Evolutionary conservation across 371 early-diverging fungal species (phyloP).

Genomic region (Mortierella sp.): DNA sequence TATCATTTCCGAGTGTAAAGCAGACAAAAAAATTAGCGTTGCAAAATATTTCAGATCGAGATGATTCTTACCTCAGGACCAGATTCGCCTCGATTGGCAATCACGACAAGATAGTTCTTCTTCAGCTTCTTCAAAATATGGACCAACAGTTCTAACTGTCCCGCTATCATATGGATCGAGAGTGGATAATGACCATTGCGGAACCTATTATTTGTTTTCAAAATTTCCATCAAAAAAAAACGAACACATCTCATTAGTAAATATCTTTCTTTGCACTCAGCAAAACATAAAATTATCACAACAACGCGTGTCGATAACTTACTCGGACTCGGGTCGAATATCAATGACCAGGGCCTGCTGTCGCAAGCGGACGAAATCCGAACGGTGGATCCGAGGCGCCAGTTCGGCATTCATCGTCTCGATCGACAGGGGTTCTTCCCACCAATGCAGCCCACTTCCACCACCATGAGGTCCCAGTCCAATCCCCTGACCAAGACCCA

Average conservation of each 20-base stretch:
- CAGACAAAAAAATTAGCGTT: slow-evolving; percentile 2
- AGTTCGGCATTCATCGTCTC: slow-evolving; percentile 69
- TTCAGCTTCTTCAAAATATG: slow-evolving; percentile 66
- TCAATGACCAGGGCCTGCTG: slow-evolving; percentile 71
- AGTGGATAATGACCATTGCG: slow-evolving; percentile 68
- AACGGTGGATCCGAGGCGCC: slow-evolving; percentile 68
- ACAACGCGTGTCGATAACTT: slow-evolving; percentile 39
- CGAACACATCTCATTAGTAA: neutral
- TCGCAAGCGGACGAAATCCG: slow-evolving; percentile 65
- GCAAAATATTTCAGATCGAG: too few relatives aligned
- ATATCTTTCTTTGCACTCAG: neutral
- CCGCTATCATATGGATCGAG: slow-evolving; percentile 66
- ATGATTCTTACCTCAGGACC: slow-evolving; percentile 67
- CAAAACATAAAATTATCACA: neutral
- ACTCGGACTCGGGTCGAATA: slow-evolving; percentile 72
- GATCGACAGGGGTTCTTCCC: slow-evolving; percentile 68
- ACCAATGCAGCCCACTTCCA: slow-evolving; percentile 59
- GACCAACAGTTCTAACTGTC: slow-evolving; percentile 63
- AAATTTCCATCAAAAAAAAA: neutral
- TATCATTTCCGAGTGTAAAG: too few relatives aligned
- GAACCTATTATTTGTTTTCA: slow-evolving; percentile 59
- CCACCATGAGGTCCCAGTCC: neutral
- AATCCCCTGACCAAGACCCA: slow-evolving; percentile 8
- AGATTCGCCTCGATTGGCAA: slow-evolving; percentile 61
- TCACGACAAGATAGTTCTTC: slow-evolving; percentile 70